phyloP scores from a whole-genome alignment of 139 green algal species.

The Monoraphidium neglectum region DNA sequence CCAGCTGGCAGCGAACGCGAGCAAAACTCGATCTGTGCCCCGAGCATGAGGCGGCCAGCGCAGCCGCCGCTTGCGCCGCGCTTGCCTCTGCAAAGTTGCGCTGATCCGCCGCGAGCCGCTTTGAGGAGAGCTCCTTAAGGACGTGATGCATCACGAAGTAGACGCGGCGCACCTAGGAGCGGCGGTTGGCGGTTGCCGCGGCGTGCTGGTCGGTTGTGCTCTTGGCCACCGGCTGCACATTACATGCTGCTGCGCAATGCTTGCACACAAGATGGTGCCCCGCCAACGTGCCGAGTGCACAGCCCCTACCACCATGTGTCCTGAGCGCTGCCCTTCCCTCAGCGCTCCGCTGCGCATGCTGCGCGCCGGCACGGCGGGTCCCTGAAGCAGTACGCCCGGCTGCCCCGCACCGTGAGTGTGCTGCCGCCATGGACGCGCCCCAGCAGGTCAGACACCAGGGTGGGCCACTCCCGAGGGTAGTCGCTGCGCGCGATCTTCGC shows the following conservation, averaged over 20 bases:
- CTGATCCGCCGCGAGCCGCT: conserved; percentile 86
- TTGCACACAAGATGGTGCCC: too few relatives aligned
- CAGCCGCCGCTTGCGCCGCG: background rate
- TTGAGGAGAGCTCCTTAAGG: conserved; percentile 94
- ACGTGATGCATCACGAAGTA: conserved; percentile 92
- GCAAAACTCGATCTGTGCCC: too few relatives aligned
- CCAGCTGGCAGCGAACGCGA: too few relatives aligned
- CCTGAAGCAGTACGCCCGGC: conserved; percentile 3
- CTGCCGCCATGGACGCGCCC: conserved; percentile 12
- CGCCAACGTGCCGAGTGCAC: too few relatives aligned
- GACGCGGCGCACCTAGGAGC: conserved; percentile 46
- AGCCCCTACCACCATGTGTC: too few relatives aligned
- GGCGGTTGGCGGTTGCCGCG: background rate
- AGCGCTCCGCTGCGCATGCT: too few relatives aligned
- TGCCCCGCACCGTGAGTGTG: background rate
- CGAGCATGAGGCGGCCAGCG: background rate
- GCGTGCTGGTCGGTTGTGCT: too few relatives aligned
- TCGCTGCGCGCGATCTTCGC: conserved; percentile 89
- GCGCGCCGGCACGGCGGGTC: too few relatives aligned
- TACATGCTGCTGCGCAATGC: too few relatives aligned
- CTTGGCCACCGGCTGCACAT: too few relatives aligned
- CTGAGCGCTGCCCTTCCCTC: background rate
- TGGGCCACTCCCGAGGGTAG: conserved; percentile 86
- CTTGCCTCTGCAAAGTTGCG: conserved; percentile 77
- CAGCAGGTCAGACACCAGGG: conserved; percentile 78